phyloP scores from a whole-genome alignment of 1,284 basidiomycete genomes.

The Leccinum solheimii region DNA sequence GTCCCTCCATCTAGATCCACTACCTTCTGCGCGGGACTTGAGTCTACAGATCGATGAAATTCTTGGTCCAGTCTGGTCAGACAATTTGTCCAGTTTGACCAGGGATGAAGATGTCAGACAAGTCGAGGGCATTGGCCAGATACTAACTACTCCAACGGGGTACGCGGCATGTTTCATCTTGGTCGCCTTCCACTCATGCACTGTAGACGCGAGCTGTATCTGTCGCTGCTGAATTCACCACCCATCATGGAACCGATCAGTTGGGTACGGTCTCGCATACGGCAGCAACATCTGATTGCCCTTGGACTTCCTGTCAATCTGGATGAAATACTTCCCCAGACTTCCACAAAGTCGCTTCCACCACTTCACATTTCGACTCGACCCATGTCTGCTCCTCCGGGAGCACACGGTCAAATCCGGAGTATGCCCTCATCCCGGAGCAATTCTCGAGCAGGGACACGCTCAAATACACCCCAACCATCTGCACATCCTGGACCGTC shows the following conservation, averaged over 20 bases:
- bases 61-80: constrained; percentile 64
- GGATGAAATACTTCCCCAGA: constrained; percentile 83
- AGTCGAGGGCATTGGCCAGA: constrained; percentile 76
- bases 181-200: constrained; percentile 30
- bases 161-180: constrained; percentile 35
- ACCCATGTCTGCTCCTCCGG: constrained; percentile 75
- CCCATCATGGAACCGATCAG: constrained; percentile 78
- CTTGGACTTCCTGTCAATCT: constrained; percentile 92
- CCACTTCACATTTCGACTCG: constrained; percentile 81
- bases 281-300: constrained; percentile 84
- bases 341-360: constrained; percentile 70
- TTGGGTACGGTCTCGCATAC: constrained; percentile 87
- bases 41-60: constrained; percentile 64
- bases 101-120: constrained; percentile 77
- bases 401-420: constrained; percentile 43
- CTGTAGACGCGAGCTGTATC: constrained; percentile 73
- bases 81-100: constrained; percentile 51
- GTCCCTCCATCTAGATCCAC: constrained; percentile 63
- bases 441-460: constrained; percentile 45
- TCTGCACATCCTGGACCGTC: constrained; percentile 38
- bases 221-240: constrained; percentile 61
- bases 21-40: constrained; percentile 58
- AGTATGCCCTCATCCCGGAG: constrained; percentile 42
- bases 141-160: constrained; percentile 75
- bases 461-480: constrained; percentile 59